Evolutionary conservation across 495 filamentous ascomycete species (phyloP).

Genomic region (Cercophora newfieldiana): DNA sequence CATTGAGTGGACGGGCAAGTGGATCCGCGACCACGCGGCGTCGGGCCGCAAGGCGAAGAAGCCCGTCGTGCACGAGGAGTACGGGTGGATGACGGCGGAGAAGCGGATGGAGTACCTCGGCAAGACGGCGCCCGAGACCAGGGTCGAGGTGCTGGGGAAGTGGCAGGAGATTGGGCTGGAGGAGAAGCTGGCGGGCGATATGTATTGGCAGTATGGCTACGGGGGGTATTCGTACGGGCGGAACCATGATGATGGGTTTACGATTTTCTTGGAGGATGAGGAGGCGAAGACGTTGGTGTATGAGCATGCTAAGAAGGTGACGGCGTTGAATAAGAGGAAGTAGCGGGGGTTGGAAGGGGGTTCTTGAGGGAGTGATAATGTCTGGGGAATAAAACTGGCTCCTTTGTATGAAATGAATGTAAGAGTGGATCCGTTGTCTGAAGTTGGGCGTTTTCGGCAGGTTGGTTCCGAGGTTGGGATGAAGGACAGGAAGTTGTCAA

Average conservation of each 20-base stretch:
- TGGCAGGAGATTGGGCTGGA: slow-evolving; percentile 60
- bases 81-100: slow-evolving; percentile 52
- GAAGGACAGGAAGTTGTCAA: too few relatives aligned
- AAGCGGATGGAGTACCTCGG: slow-evolving; percentile 38
- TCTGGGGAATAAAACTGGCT: too few relatives aligned
- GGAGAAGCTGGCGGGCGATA: slow-evolving; percentile 54
- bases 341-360: too few relatives aligned
- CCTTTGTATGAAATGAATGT: too few relatives aligned
- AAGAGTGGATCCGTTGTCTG: too few relatives aligned
- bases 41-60: slow-evolving; percentile 58
- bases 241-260: slow-evolving; percentile 62
- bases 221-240: slow-evolving; percentile 53
- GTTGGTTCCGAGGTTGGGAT: too few relatives aligned
- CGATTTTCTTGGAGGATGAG: slow-evolving; percentile 42
- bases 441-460: too few relatives aligned
- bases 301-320: slow-evolving; percentile 31
- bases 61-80: slow-evolving; percentile 70
- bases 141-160: slow-evolving; percentile 48
- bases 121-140: slow-evolving; percentile 35
- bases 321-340: slow-evolving; percentile 24
- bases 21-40: slow-evolving; percentile 62
- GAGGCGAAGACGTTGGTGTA: slow-evolving; percentile 45
- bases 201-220: slow-evolving; percentile 69
- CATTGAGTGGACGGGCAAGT: slow-evolving; percentile 50
- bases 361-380: too few relatives aligned